A percentile compares a stretch with the other conserved stretches of the same genome.
phyloP scores from a whole-genome alignment of 176 grass and related monocot genomes.

The Tillandsia fasciculata region DNA sequence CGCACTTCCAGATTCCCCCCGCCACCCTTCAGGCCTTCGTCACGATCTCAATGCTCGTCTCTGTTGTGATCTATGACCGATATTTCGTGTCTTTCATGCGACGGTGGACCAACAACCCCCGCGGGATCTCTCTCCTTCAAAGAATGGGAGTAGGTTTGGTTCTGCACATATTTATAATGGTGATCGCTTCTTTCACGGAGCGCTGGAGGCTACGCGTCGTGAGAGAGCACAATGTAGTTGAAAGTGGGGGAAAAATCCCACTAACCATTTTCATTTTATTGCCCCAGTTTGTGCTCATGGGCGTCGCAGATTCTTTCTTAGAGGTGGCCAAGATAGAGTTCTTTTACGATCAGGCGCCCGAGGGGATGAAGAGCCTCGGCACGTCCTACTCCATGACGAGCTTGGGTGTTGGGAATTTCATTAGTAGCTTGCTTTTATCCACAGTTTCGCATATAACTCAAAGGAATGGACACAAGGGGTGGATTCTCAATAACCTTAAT shows the following conservation, averaged over 20 bases:
- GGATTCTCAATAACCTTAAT: conserved; percentile 89
- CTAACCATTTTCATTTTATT: conserved; percentile 70
- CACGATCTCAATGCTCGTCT: conserved; percentile 68
- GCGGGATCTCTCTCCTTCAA: conserved; percentile 80
- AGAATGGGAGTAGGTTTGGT: conserved; percentile 58
- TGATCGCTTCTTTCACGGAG: conserved; percentile 58
- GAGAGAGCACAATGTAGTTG: conserved; percentile 32
- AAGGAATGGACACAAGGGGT: conserved; percentile 34
- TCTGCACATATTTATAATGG: conserved; percentile 85
- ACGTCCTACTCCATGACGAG: conserved; percentile 76
- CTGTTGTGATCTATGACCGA: conserved; percentile 72
- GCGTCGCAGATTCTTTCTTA: conserved; percentile 69
- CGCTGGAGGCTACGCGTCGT: conserved; percentile 41
- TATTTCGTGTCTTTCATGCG: conserved; percentile 54
- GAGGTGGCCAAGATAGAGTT: conserved; percentile 93
- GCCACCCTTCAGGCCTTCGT: conserved; percentile 70
- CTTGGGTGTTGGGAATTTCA: conserved; percentile 77
- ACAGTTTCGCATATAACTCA: conserved; percentile 47
- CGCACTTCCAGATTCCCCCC: conserved; percentile 57
- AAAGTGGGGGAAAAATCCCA: conserved; percentile 47
- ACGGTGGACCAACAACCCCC: conserved; percentile 48
- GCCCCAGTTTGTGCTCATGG: conserved; percentile 86
- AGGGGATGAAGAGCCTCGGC: conserved; percentile 90
- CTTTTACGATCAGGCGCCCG: conserved; percentile 89
- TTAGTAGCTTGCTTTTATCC: conserved; percentile 65